These are phyloP conservation scores for Zymoseptoria ardabiliae DNA, from an alignment of 2,329 filamentous ascomycete species.

Conservation along the genomic window DNA sequence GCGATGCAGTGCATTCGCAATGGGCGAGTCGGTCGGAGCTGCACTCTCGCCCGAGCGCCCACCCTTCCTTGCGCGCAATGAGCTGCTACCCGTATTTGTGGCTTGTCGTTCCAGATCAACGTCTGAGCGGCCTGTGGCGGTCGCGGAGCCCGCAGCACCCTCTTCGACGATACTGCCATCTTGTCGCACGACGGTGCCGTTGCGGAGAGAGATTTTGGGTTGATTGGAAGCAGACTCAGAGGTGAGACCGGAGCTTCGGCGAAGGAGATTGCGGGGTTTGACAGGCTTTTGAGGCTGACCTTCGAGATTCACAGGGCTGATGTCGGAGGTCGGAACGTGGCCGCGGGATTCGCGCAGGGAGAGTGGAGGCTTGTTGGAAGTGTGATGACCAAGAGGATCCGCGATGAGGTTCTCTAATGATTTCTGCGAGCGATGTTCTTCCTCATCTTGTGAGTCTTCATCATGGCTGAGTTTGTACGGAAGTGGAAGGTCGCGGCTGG, in stretches of 20 bases:
- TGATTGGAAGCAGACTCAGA: background rate
- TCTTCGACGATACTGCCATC: background rate
- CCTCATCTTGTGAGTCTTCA: background rate
- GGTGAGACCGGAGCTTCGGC: background rate
- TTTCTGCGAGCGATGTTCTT: background rate
- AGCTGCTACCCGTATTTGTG: background rate
- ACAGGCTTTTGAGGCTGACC: background rate
- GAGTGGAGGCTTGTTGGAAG: background rate
- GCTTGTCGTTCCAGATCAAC: background rate
- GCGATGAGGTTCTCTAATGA: background rate
- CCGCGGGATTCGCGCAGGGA: background rate
- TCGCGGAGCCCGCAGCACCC: background rate
- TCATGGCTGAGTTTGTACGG: constrained; percentile 13
- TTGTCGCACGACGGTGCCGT: background rate
- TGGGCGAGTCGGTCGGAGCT: constrained; percentile 3
- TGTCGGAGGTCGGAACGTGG: background rate
- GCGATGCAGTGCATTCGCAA: constrained; percentile 9
- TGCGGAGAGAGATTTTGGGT: background rate
- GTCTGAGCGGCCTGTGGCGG: background rate
- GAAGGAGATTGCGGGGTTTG: background rate
- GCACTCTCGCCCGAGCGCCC: background rate
- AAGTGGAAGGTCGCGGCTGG: constrained; percentile 11
- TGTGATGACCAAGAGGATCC: background rate
- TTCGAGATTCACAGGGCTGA: background rate
- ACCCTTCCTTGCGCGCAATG: background rate